Percentiles rank a stretch among this genome's conserved stretches.
phyloP scores from a whole-genome alignment of 192 early-diverging fungal species.

The Kappamyces sp. region DNA sequence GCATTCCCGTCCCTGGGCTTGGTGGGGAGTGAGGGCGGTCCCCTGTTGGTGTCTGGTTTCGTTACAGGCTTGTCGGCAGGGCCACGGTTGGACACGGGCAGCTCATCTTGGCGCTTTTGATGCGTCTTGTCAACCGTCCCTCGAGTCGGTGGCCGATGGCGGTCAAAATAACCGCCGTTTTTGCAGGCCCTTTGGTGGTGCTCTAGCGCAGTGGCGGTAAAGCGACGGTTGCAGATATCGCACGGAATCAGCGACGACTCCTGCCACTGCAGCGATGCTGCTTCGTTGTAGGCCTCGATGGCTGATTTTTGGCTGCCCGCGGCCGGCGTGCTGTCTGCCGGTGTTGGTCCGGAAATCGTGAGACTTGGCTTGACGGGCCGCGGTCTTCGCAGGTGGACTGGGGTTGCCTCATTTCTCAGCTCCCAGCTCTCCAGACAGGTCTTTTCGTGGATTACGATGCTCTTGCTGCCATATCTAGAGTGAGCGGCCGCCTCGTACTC shows the following conservation, averaged over 20 bases:
- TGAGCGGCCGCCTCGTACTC: background rate
- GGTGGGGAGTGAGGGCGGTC: too few relatives aligned
- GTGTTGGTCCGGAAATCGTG: background rate
- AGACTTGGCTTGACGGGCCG: background rate
- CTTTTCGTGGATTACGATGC: slow-evolving; percentile 16
- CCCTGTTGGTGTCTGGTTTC: too few relatives aligned
- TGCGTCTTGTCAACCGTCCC: too few relatives aligned
- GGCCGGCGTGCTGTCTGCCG: background rate
- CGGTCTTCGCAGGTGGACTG: background rate
- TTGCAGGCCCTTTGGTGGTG: slow-evolving; percentile 2
- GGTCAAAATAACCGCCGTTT: slow-evolving; percentile 2
- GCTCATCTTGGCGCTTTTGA: too few relatives aligned
- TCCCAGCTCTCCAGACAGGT: slow-evolving; percentile 6
- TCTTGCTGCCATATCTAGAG: background rate
- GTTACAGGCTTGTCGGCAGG: too few relatives aligned
- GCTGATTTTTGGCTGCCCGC: background rate
- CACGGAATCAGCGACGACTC: background rate
- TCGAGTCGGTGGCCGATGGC: too few relatives aligned
- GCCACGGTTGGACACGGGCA: too few relatives aligned
- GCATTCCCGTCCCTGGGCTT: too few relatives aligned
- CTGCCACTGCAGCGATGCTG: background rate
- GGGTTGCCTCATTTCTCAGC: background rate
- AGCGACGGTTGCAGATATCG: background rate
- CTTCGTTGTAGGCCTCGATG: slow-evolving; percentile 6
- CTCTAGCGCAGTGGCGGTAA: background rate